A percentile compares a stretch with the other conserved stretches of the same genome.
phyloP scores from a whole-genome alignment of 805 yeast species.

The Limtongia smithiae region DNA sequence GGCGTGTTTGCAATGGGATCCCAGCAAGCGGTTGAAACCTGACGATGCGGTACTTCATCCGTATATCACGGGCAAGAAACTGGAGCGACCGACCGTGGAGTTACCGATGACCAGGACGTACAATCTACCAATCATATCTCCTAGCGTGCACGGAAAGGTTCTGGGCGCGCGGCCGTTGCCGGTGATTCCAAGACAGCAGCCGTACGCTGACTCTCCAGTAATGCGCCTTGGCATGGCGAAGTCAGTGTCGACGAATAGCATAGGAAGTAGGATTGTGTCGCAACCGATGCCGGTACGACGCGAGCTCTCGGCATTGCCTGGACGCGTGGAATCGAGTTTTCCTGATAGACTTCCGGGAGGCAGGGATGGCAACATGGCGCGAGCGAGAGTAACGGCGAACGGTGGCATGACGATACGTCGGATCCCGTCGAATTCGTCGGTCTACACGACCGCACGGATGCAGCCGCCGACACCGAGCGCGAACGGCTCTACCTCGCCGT shows the following conservation, averaged over 20 bases:
- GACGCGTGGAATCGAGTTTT: too few species aligned
- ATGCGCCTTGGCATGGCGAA: slow-evolving; percentile 2
- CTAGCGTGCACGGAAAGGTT: background rate
- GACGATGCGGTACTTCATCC: slow-evolving; percentile 40
- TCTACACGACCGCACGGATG: too few species aligned
- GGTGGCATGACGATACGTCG: too few species aligned
- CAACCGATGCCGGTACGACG: too few species aligned
- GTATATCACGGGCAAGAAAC: slow-evolving; percentile 33
- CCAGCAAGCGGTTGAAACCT: slow-evolving; percentile 48
- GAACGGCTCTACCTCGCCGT: too few species aligned
- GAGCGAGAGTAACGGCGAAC: too few species aligned
- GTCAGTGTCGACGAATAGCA: background rate
- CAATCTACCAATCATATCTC: background rate
- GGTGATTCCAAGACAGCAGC: slow-evolving; percentile 4
- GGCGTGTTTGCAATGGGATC: slow-evolving; percentile 66
- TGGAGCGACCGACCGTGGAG: slow-evolving; percentile 2
- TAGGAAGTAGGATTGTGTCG: too few species aligned
- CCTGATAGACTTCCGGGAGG: too few species aligned
- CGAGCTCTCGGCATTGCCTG: too few species aligned
- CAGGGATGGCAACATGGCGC: too few species aligned
- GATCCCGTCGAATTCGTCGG: too few species aligned
- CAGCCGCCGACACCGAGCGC: too few species aligned
- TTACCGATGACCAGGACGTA: background rate
- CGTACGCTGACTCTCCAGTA: background rate
- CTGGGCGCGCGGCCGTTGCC: slow-evolving; percentile 17